Percentiles rank a stretch among this genome's conserved stretches.
Conservation (phyloP, 805 yeast species). For the Ogataea pini region DNA sequence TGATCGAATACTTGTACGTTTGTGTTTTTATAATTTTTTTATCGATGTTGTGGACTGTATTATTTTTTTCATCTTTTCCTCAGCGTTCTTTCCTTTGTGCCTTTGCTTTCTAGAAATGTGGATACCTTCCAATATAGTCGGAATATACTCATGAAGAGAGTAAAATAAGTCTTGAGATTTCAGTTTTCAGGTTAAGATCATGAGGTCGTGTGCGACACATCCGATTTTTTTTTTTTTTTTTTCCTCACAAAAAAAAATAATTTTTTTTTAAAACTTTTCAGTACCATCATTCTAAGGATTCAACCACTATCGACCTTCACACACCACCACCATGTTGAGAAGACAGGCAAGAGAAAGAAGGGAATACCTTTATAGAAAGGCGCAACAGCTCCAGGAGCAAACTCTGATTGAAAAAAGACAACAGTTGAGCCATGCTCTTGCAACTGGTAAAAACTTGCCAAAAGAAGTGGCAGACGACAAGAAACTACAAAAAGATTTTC, state of each 20-base stretch:
- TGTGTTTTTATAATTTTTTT: background rate
- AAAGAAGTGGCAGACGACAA: conserved; percentile 89
- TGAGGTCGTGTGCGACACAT: no score
- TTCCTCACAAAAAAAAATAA: background rate
- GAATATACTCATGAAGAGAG: background rate
- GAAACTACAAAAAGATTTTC: conserved; percentile 73
- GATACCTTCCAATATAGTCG: background rate
- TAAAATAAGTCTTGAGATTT: no score
- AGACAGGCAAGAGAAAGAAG: conserved; percentile 96
- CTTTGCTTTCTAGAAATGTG: background rate
- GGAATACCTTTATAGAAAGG: conserved; percentile 87
- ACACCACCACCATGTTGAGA: conserved; percentile 54
- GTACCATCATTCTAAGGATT: background rate
- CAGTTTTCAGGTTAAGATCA: no score
- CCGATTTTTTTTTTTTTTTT: no score
- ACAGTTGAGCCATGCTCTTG: conserved; percentile 82
- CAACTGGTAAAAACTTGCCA: conserved; percentile 86
- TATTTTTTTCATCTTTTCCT: background rate
- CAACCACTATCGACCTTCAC: background rate
- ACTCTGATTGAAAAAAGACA: conserved; percentile 83
- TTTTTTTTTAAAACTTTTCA: conserved; percentile 2
- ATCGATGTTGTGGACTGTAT: background rate
- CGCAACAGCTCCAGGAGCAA: conserved; percentile 88
- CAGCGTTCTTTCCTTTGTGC: background rate
- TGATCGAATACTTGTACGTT: conserved; percentile 2